Evolutionary conservation across 257 asterid genomes (phyloP), one percentile per base, ranked within the genome.

Genomic region (Ajuga chamaepitys): DNA sequence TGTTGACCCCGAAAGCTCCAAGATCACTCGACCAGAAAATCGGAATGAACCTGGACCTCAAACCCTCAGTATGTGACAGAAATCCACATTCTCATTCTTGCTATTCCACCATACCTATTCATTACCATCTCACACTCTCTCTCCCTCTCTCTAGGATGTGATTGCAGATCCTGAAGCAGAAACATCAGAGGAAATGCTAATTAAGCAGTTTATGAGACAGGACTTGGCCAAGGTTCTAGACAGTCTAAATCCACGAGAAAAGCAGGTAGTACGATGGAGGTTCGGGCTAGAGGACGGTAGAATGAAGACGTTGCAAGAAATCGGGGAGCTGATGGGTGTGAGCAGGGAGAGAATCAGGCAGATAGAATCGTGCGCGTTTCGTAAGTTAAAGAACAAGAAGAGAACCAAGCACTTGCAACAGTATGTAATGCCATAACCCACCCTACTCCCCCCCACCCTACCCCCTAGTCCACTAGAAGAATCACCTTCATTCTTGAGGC

Each of bases 331-430:
- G 21, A 84, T 89, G 96, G 88, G 90, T 4, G 99, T 93, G 54
- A 89, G 97, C 82, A 73, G 96, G 68, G 99, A 93, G 71, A 89
- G 97, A 78, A 80, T 93, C 59, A 70, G 97, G 46, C 99, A 93
- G 76, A 84, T 93, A 58, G 99, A 89, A 76, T 76, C 95, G 0
- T 70, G 86, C 40, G 97, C 91, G 5, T 89, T 93, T 34, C 89
- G 95, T 10, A 93, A 93, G 86, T 69, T 93, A 84, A 89, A 85
- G 88, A 87, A 81, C 93, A 93, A 93, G 82, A 81, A 86, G 83
- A 80, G 95, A 74, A 85, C 87, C 4, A 86, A 85, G 77, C 80
- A 76, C 67, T 75, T 93, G 82, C 84, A 81, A 64, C 97, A 93
- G 53, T 93, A 93, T 48, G 78, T 81, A 53, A 51, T 61, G 80